Percentiles rank a stretch among this genome's conserved stretches.
phyloP scores from a whole-genome alignment of 2,329 filamentous ascomycete species.

The Pseudogymnoascus sp. region DNA sequence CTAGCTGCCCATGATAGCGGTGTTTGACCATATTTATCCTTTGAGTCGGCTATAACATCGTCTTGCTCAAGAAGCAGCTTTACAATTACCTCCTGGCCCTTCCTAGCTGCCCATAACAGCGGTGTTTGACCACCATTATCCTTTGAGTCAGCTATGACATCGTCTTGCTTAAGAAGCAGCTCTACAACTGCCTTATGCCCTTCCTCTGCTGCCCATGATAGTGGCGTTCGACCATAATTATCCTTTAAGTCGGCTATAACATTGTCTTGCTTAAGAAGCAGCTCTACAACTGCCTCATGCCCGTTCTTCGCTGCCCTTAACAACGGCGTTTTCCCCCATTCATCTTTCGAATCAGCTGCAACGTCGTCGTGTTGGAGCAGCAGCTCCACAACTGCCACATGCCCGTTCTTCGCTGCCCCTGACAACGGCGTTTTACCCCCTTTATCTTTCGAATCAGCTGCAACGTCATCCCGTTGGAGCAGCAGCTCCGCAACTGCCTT shows the following conservation, averaged over 20 bases:
- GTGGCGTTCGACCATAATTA: background rate
- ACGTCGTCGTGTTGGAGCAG: too few relatives aligned
- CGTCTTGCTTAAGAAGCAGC: background rate
- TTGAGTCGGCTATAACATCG: background rate
- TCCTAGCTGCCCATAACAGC: background rate
- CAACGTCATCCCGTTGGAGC: background rate
- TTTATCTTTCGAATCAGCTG: background rate
- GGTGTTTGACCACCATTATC: background rate
- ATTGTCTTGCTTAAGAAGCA: background rate
- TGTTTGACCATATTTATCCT: background rate
- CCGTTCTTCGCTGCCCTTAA: too few relatives aligned
- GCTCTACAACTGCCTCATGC: background rate
- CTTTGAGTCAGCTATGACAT: background rate
- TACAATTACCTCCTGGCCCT: background rate
- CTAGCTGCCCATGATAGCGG: conserved; percentile 1
- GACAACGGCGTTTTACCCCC: background rate
- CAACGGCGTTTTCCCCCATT: too few relatives aligned
- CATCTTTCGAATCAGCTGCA: too few relatives aligned
- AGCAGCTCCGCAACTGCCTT: background rate
- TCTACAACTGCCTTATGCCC: background rate
- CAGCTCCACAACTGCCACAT: too few relatives aligned
- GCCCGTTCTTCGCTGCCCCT: background rate
- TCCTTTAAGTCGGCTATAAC: background rate
- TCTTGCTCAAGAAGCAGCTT: background rate
- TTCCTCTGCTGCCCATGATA: background rate